Evolutionary conservation across 148 eudicot species (phyloP).

Genomic region (Rhododendron henanense): DNA sequence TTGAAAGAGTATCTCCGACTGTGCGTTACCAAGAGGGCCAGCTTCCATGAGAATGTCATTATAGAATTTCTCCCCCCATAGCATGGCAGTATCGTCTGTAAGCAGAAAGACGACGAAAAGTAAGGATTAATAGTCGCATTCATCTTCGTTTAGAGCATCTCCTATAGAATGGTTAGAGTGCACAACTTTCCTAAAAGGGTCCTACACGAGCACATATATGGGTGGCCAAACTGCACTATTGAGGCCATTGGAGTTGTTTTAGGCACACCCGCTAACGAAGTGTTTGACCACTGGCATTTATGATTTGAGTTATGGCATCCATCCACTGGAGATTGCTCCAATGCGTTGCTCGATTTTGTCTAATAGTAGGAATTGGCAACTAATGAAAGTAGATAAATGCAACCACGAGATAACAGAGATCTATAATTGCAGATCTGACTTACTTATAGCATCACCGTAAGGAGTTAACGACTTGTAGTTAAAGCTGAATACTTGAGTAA

Average conservation of each 20-base stretch:
- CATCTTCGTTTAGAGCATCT: not conserved
- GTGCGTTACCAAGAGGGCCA: slow-evolving; percentile 50
- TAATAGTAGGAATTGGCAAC: not conserved
- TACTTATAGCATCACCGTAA: slow-evolving; percentile 34
- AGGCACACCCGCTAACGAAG: not conserved
- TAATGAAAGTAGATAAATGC: not conserved
- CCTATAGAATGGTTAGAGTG: not conserved
- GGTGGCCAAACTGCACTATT: not conserved
- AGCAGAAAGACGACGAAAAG: not conserved
- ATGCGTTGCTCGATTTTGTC: not conserved
- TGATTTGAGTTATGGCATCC: not conserved
- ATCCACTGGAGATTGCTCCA: not conserved
- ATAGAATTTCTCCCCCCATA: slow-evolving; percentile 58
- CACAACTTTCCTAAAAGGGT: not conserved
- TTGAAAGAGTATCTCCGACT: slow-evolving; percentile 49
- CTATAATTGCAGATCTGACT: slow-evolving; percentile 12
- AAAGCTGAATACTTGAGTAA: slow-evolving; percentile 49
- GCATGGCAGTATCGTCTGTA: slow-evolving; percentile 62
- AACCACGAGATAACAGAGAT: not conserved
- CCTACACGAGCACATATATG: not conserved
- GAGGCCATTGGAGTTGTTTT: not conserved
- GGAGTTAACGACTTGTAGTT: slow-evolving; percentile 37
- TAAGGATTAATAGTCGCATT: not conserved
- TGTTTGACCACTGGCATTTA: not conserved
- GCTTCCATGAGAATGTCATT: slow-evolving; percentile 58